Base-by-base conservation (phyloP, 169 alveolate species). In the Cystoisospora suis region DNA sequence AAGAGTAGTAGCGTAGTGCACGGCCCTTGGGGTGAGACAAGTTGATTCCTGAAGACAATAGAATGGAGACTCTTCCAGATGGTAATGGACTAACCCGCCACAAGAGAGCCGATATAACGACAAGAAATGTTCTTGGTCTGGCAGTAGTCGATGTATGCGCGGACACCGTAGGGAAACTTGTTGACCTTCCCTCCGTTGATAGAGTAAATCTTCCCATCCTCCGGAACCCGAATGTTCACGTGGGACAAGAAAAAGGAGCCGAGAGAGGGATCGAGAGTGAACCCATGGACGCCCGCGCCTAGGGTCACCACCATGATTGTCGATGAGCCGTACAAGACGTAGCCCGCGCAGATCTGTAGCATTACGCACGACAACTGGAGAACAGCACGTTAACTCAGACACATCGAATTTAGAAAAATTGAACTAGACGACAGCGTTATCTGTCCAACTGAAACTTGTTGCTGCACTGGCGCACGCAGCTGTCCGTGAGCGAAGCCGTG, bases 291-390 rank as follows among this genome's bases (percentile, higher is more conserved):
- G 42, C 94, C 93, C 15, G 75, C 65, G n/a, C 93, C 93, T n/a
- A 86, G 70, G 32, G 94, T 87, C 56, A 38, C 29, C 15, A 87
- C 91, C 58, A 87, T 46, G 79, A 87, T 69, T 29, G 95, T 93
- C 3, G 95, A 93, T 17, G 95, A 90, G 47, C 96, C 96, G 79
- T 94, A 94, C 27, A 94, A 65, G 87, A 94, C 91, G 75, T 94
- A 94, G 6, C 96, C 96, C 27, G 96, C 96, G 38, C 95, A 95
- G 38, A 85, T 44, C 90, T 85, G 61, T 40, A 23, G 20, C 79
- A 20, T n/a, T n/a, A n/a, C n/a, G n/a, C n/a, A n/a, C n/a, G n/a
- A n/a, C n/a, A n/a, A n/a, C n/a, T n/a, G n/a, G n/a, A n/a, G n/a
- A n/a, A n/a, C n/a, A n/a, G n/a, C n/a, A n/a, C n/a, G n/a, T n/a